Conservation (phyloP, 2,329 filamentous ascomycete genomes). For the Elsinoe fawcettii region DNA sequence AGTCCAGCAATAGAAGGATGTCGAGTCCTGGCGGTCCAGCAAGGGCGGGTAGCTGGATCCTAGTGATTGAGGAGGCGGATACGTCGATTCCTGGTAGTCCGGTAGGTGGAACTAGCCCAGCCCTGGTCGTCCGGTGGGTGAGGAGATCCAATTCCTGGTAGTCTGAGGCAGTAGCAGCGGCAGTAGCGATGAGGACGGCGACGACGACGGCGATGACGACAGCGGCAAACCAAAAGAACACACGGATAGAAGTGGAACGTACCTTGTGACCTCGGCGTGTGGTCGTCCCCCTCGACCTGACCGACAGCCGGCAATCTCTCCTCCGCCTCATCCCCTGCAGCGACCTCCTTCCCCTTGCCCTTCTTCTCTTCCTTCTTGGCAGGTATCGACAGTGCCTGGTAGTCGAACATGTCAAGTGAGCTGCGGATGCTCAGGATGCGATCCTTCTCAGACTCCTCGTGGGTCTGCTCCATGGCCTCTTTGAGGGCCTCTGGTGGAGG, state of each 20-base stretch:
- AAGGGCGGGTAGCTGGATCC: too few relatives aligned
- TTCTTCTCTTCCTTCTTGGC: not conserved
- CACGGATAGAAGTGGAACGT: not conserved
- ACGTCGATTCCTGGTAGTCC: too few relatives aligned
- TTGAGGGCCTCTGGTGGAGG: not conserved
- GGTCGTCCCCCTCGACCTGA: not conserved
- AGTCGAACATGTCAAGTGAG: slow-evolving; percentile 8
- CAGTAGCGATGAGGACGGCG: not conserved
- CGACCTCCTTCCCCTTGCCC: not conserved
- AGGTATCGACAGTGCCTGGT: not conserved
- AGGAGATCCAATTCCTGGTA: not conserved
- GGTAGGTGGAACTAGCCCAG: too few relatives aligned
- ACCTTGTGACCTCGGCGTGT: not conserved
- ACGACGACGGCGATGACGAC: not conserved
- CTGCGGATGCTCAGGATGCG: not conserved
- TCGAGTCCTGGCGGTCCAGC: too few relatives aligned
- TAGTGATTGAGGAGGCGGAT: too few relatives aligned
- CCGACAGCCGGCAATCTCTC: not conserved
- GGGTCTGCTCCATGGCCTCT: not conserved
- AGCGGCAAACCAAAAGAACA: not conserved
- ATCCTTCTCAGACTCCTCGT: not conserved
- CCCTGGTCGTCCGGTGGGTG: not conserved
- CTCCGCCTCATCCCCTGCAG: too few relatives aligned
- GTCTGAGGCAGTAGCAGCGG: not conserved
- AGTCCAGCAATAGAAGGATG: too few relatives aligned